phyloP scores from a whole-genome alignment of 1,139 yeast genomes.

The Kodamaea sp. region DNA sequence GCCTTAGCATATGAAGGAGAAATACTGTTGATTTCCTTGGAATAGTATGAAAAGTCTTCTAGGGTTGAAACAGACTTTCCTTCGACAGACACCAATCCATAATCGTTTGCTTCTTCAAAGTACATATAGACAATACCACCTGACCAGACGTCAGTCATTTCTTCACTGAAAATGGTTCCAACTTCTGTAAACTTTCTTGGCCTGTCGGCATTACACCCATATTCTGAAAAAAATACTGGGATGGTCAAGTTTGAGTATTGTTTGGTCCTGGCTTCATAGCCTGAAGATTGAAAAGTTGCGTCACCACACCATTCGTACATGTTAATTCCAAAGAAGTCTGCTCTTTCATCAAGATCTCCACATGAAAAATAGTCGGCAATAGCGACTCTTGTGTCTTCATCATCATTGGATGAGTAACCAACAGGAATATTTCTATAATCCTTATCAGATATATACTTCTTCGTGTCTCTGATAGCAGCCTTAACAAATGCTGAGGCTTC shows the following conservation, averaged over 20 bases:
- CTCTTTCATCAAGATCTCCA: slow-evolving; percentile 58
- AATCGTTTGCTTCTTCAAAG: slow-evolving; percentile 71
- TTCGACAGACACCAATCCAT: slow-evolving; percentile 69
- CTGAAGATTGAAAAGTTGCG: slow-evolving; percentile 63
- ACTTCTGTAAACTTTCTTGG: slow-evolving; percentile 74
- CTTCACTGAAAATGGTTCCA: slow-evolving; percentile 42
- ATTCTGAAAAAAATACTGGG: slow-evolving; percentile 87
- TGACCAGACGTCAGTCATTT: slow-evolving; percentile 74
- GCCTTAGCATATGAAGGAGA: slow-evolving; percentile 44
- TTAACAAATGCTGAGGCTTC: slow-evolving; percentile 77
- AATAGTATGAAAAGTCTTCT: slow-evolving; percentile 48
- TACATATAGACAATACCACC: slow-evolving; percentile 93
- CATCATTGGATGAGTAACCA: slow-evolving; percentile 94
- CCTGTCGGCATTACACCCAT: slow-evolving; percentile 64
- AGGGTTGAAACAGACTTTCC: slow-evolving; percentile 41
- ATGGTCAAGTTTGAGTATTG: slow-evolving; percentile 66
- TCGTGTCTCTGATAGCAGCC: slow-evolving; percentile 91
- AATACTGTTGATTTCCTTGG: slow-evolving; percentile 59
- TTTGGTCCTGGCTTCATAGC: slow-evolving; percentile 62
- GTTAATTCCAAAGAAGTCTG: slow-evolving; percentile 90
- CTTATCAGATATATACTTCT: slow-evolving; percentile 65
- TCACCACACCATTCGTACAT: slow-evolving; percentile 94
- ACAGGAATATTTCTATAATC: slow-evolving; percentile 81
- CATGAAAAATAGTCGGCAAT: slow-evolving; percentile 85
- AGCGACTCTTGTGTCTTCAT: slow-evolving; percentile 64